phyloP scores from a whole-genome alignment of 2,329 filamentous ascomycete genomes.

The Colletotrichum endophyticum region DNA sequence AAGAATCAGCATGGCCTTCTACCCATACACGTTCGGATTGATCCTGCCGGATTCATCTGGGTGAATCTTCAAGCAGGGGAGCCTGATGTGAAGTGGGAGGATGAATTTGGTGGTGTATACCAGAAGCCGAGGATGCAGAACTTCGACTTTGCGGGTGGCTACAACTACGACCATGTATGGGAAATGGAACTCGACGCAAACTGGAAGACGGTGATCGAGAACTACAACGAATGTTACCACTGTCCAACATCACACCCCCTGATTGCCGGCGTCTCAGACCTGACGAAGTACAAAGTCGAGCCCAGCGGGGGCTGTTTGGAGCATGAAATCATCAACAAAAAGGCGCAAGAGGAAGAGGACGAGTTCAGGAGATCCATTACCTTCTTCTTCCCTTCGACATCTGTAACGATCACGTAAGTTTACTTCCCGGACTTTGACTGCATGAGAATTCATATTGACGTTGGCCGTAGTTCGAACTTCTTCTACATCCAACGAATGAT shows the following conservation, averaged over 20 bases:
- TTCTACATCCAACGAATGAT: constrained; percentile 58
- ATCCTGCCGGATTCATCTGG: constrained; percentile 52
- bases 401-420: constrained; percentile 33
- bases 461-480: constrained; percentile 40
- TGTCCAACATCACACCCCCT: constrained; percentile 53
- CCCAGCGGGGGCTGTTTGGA: constrained; percentile 37
- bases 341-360: constrained; percentile 35
- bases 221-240: constrained; percentile 56
- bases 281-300: constrained; percentile 47
- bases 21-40: constrained; percentile 48
- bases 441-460: background rate
- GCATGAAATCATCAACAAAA: constrained; percentile 40
- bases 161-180: constrained; percentile 34
- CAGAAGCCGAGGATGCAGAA: constrained; percentile 25
- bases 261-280: constrained; percentile 45
- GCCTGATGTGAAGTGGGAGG: constrained; percentile 46
- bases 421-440: constrained; percentile 16
- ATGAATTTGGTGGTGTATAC: constrained; percentile 38
- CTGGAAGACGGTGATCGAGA: constrained; percentile 48
- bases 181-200: constrained; percentile 39
- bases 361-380: constrained; percentile 13
- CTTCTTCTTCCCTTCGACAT: constrained; percentile 7
- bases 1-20: constrained; percentile 35
- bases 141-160: constrained; percentile 28
- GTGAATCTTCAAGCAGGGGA: constrained; percentile 49